phyloP scores from a whole-genome alignment of 768 basidiomycete genomes.

The Leccinellum rugosiceps region DNA sequence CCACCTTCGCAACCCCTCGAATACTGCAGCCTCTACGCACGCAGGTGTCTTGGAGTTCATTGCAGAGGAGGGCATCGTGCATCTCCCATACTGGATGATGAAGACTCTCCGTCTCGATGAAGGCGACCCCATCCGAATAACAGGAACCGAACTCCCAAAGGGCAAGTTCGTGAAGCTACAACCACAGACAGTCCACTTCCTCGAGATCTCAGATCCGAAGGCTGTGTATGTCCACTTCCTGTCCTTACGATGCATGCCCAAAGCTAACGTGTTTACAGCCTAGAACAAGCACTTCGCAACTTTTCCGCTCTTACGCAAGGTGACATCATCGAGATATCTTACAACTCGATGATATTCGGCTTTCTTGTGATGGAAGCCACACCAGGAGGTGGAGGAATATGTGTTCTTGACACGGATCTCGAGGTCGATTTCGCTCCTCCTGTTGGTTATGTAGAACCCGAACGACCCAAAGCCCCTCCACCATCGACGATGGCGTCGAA shows the following conservation, averaged over 20 bases:
- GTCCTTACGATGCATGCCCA: neutral
- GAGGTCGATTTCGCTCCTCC: slow-evolving; percentile 97
- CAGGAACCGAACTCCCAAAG: slow-evolving; percentile 82
- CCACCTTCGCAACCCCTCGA: slow-evolving; percentile 86
- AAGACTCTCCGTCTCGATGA: slow-evolving; percentile 89
- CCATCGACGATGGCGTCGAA: slow-evolving; percentile 94
- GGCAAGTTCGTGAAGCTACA: slow-evolving; percentile 97
- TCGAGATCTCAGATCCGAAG: slow-evolving; percentile 96
- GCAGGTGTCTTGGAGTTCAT: slow-evolving; percentile 99
- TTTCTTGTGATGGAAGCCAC: slow-evolving; percentile 92
- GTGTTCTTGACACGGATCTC: slow-evolving; percentile 90
- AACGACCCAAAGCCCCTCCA: slow-evolving; percentile 76
- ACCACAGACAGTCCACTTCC: slow-evolving; percentile 90
- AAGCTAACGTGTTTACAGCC: slow-evolving; percentile 41
- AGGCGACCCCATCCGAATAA: slow-evolving; percentile 93
- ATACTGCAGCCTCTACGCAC: slow-evolving; percentile 83
- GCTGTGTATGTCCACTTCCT: slow-evolving; percentile 71
- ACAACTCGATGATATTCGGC: slow-evolving; percentile 94
- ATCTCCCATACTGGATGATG: slow-evolving; percentile 99
- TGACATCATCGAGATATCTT: slow-evolving; percentile 97
- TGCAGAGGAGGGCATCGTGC: slow-evolving; percentile 91
- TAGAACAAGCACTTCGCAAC: slow-evolving; percentile 93
- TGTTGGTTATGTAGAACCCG: slow-evolving; percentile 91
- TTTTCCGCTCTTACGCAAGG: slow-evolving; percentile 91
- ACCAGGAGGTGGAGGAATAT: slow-evolving; percentile 86